These are phyloP conservation scores for Herpotrichia juniperi DNA, from an alignment of 2,329 filamentous ascomycete species.

Conservation along the genomic window DNA sequence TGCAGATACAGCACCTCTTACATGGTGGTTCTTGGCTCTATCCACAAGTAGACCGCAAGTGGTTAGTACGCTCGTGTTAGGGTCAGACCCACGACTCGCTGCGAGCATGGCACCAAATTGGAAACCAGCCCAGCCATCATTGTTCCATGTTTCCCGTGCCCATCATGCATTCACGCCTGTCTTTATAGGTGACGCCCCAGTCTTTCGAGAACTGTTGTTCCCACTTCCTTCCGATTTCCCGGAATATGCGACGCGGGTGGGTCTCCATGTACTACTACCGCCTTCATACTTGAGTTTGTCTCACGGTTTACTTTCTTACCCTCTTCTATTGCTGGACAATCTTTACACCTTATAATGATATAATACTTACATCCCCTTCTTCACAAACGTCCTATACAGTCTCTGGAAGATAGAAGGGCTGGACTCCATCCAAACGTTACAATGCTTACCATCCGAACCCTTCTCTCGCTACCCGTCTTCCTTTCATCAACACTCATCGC, in stretches of 20 bases:
- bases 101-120: neutral
- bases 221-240: neutral
- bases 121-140: conserved; percentile 1
- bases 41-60: neutral
- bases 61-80: neutral
- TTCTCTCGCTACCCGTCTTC: conserved; percentile 29
- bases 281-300: conserved; percentile 1
- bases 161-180: neutral
- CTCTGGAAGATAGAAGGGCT: neutral
- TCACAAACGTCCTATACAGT: too few relatives aligned
- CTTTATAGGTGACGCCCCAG: neutral
- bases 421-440: neutral
- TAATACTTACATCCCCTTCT: conserved; percentile 1
- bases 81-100: neutral
- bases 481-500: conserved; percentile 25
- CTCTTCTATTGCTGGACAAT: conserved; percentile 1
- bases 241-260: neutral
- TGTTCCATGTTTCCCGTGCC: conserved; percentile 1
- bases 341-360: neutral
- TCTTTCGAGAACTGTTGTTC: neutral
- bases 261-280: neutral
- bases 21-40: neutral
- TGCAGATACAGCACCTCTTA: neutral
- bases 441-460: conserved; percentile 29
- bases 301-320: neutral